Conservation (phyloP, 306 rosid genomes). For the Astragalus membranaceus region DNA sequence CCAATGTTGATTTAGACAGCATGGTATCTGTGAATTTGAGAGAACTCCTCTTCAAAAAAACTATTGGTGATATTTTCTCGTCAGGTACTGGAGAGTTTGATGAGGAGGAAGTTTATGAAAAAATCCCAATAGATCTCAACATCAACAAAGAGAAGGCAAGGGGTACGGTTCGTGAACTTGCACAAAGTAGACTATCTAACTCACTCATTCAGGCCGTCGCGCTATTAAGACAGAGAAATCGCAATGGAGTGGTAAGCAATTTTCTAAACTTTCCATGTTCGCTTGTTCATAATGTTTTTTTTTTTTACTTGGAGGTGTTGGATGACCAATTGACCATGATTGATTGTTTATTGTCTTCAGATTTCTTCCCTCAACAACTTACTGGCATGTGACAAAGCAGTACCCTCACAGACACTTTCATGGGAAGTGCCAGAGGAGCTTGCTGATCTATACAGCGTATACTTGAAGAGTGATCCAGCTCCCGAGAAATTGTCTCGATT, state of each 20-base stretch:
- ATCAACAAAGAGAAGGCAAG: constrained; percentile 74
- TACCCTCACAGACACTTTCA: constrained; percentile 28
- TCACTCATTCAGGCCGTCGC: constrained; percentile 90
- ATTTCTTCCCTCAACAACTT: constrained; percentile 44
- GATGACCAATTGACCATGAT: background rate
- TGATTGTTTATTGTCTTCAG: constrained; percentile 21
- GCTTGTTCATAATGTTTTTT: background rate
- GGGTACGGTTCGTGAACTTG: constrained; percentile 61
- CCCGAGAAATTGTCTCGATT: constrained; percentile 76
- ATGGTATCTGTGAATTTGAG: constrained; percentile 82
- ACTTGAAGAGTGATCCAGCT: constrained; percentile 54
- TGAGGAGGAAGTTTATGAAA: constrained; percentile 85
- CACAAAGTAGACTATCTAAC: constrained; percentile 66
- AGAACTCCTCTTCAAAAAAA: constrained; percentile 82
- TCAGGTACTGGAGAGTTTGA: constrained; percentile 98
- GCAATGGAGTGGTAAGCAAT: constrained; percentile 66
- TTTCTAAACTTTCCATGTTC: background rate
- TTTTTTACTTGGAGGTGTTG: constrained; percentile 1
- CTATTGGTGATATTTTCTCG: constrained; percentile 87
- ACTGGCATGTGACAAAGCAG: constrained; percentile 49
- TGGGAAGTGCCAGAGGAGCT: constrained; percentile 75
- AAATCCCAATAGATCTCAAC: constrained; percentile 80
- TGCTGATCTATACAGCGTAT: constrained; percentile 67
- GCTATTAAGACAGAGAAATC: constrained; percentile 75
- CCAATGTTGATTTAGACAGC: constrained; percentile 76